Evolutionary conservation across 2,329 filamentous ascomycete genomes (phyloP).

Genomic region (Hypoxylon sp.): DNA sequence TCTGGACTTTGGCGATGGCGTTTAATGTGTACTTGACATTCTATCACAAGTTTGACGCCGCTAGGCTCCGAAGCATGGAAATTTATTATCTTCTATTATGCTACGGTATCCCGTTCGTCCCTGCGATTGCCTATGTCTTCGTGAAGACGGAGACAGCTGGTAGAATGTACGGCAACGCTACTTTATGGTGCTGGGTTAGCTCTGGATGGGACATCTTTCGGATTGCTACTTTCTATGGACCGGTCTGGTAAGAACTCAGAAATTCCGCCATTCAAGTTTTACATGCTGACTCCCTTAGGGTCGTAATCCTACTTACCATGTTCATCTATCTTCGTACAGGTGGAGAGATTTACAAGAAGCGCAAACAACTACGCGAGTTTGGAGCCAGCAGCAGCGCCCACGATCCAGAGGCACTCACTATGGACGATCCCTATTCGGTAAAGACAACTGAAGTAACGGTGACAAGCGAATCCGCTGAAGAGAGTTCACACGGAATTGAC

Average conservation of each 20-base stretch:
- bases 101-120: constrained; percentile 80
- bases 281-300: constrained; percentile 59
- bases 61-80: constrained; percentile 76
- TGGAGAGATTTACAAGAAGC: constrained; percentile 76
- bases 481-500: constrained; percentile 52
- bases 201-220: constrained; percentile 78
- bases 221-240: constrained; percentile 81
- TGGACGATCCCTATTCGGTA: constrained; percentile 64
- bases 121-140: constrained; percentile 78
- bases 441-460: constrained; percentile 77
- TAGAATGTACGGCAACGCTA: constrained; percentile 80
- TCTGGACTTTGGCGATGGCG: constrained; percentile 87
- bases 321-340: constrained; percentile 78
- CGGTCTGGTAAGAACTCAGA: constrained; percentile 70
- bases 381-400: constrained; percentile 60
- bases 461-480: constrained; percentile 65
- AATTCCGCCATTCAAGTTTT: neutral
- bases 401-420: constrained; percentile 59
- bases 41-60: constrained; percentile 78
- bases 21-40: constrained; percentile 88
- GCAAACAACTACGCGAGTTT: constrained; percentile 72
- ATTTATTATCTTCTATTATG: constrained; percentile 77
- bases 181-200: constrained; percentile 86
- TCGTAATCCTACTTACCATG: constrained; percentile 73
- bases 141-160: constrained; percentile 67